A percentile compares a stretch with the other conserved stretches of the same genome.
phyloP scores from a whole-genome alignment of 495 filamentous ascomycete genomes.

The Chaetomium cochliodes region DNA sequence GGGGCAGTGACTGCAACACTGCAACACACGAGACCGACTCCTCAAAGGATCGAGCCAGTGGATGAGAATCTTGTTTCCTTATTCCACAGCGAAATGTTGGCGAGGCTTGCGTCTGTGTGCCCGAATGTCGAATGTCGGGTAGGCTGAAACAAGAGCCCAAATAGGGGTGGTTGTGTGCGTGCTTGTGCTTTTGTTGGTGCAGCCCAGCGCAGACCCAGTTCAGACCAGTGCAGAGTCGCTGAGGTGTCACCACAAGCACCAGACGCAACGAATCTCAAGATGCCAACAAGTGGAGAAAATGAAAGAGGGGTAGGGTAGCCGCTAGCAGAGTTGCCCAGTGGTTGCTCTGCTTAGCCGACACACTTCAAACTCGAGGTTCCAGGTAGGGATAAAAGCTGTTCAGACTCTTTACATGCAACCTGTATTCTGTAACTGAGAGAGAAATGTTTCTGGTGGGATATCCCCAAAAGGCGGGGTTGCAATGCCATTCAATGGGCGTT shows the following conservation, averaged over 20 bases:
- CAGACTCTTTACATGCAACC: neutral
- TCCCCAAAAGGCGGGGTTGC: constrained; percentile 1
- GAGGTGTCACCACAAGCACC: neutral
- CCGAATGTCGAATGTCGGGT: neutral
- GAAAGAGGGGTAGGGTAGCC: constrained; percentile 7
- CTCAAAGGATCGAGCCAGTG: neutral
- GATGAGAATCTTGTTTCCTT: neutral
- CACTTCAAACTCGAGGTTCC: neutral
- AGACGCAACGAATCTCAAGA: neutral
- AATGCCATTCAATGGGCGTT: neutral
- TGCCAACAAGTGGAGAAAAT: neutral
- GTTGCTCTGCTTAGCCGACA: neutral
- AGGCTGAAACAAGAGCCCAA: neutral
- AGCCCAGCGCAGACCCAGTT: neutral
- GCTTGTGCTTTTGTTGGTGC: neutral
- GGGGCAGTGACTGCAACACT: neutral
- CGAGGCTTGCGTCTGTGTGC: neutral
- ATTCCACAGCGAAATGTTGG: neutral
- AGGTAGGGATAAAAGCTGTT: neutral
- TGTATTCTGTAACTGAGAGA: neutral
- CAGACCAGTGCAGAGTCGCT: neutral
- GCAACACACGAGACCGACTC: constrained; percentile 2
- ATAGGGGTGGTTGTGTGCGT: neutral
- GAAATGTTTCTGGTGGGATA: neutral
- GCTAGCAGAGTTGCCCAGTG: neutral